Evolutionary conservation across 805 yeast species (phyloP).

Genomic region (Monosporozyma solicola): DNA sequence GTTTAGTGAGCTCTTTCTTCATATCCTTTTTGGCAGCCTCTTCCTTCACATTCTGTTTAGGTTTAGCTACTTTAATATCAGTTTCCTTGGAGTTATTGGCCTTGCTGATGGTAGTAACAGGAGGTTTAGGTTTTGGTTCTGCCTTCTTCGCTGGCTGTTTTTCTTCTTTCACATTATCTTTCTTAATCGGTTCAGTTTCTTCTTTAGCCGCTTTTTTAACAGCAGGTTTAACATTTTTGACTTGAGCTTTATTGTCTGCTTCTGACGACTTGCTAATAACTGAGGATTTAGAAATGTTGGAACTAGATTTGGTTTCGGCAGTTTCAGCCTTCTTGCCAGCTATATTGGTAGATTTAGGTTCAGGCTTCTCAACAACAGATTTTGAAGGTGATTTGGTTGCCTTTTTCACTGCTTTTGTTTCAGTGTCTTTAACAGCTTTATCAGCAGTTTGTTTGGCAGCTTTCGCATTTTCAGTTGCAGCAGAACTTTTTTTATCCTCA

Average conservation of each 20-base stretch:
- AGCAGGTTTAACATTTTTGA: not conserved
- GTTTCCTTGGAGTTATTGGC: not conserved
- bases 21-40: not conserved
- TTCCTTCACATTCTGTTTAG: not conserved
- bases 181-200: not conserved
- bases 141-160: not conserved
- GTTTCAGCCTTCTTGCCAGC: not conserved
- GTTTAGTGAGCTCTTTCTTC: not conserved
- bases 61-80: not conserved
- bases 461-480: not conserved
- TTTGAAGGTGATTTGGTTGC: not conserved
- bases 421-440: not conserved
- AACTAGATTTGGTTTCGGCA: not conserved
- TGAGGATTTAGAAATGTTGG: not conserved
- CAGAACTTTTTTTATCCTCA: not conserved
- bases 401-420: not conserved
- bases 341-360: not conserved
- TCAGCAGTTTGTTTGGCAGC: not conserved
- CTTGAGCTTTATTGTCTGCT: not conserved
- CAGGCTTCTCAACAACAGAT: not conserved
- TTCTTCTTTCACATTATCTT: not conserved
- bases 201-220: not conserved
- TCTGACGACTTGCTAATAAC: not conserved
- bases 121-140: not conserved
- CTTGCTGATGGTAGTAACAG: not conserved